Base-by-base conservation (phyloP, 371 early-diverging fungal species). In the Gilbertella persicaria region DNA sequence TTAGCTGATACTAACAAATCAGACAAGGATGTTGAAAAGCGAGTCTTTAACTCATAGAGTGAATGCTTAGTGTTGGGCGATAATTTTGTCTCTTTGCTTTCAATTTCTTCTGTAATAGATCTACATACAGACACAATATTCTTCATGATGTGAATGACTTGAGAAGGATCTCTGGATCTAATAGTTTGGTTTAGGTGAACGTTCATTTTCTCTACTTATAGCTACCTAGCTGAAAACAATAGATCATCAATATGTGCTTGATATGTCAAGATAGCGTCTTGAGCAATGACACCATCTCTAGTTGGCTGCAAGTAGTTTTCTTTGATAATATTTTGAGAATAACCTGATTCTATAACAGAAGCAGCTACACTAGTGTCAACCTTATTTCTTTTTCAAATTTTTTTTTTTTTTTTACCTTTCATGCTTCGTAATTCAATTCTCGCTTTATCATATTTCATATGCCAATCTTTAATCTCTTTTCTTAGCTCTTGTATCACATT, bases 91-190 rank as follows among this genome's bases (percentile, higher is more conserved):
- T 68, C 67, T 29, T 73, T 57, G 43, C 83, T 80, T 47, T 83
- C 86, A 2, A 69, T 65, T 51, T 93, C 87, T 55, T 92, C 91
- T 0, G 87, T 90, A 42, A 95, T 88, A 35, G 78, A 69, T 42
- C 86, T 86, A 73, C 94, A 94, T 0, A 91, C 79, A 7, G 88
- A 73, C 29, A 93, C 91, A 23, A 95, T 86, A 0, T 85, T 70
- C 58, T 90, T 88, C 92, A 93, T 92, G 7, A 90, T 85, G 16
- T 84, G 69, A 21, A 94, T 78, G 0, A 95, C 87, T 37, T 82
- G 82, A 1, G 86, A 73, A 2, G 91, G 86, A 29, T 78, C 73
- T 42, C 80, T 85, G 12, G 84, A 80, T 62, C 83, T 84, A 40
- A 20, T 13, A 42, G 2, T 21, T 9, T 23, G 5, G 21, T 19